These are phyloP conservation scores for Solanum chacoense DNA, from an alignment of 305 asterid genomes.

Conservation along the genomic window DNA sequence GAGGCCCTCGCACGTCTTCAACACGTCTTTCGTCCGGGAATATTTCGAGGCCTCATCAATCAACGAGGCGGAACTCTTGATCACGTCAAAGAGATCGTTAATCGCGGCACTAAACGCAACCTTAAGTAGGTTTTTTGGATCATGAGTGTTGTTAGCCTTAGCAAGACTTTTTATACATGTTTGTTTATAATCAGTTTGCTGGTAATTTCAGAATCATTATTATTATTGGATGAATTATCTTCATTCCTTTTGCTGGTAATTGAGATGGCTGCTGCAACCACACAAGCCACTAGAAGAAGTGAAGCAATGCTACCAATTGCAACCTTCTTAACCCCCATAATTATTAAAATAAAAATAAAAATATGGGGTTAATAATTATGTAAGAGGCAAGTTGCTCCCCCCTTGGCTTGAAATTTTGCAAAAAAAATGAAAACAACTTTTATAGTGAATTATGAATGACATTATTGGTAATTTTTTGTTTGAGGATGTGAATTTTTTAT, in stretches of 20 bases:
- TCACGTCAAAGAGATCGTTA: background rate
- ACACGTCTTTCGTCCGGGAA: constrained; percentile 25
- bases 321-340: background rate
- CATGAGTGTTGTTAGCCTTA: background rate
- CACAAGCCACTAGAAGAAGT: constrained; percentile 5
- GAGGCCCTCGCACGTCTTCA: constrained; percentile 22
- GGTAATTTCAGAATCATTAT: background rate
- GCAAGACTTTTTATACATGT: background rate
- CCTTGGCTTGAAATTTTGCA: background rate
- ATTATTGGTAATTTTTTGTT: background rate
- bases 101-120: background rate
- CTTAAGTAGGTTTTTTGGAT: constrained; percentile 3
- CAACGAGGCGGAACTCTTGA: background rate
- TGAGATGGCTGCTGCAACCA: background rate
- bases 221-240: background rate
- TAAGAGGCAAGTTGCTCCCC: background rate
- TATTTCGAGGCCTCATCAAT: constrained; percentile 20
- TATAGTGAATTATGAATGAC: background rate
- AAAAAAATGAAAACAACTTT: background rate
- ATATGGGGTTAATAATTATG: background rate
- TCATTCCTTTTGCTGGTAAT: background rate
- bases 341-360: background rate
- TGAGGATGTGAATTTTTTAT: background rate
- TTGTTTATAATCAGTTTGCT: constrained; percentile 4
- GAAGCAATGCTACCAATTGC: background rate